Percentiles rank a stretch among this genome's conserved stretches.
phyloP scores from a whole-genome alignment of 2,329 filamentous ascomycete species.

The Oidium heveae region DNA sequence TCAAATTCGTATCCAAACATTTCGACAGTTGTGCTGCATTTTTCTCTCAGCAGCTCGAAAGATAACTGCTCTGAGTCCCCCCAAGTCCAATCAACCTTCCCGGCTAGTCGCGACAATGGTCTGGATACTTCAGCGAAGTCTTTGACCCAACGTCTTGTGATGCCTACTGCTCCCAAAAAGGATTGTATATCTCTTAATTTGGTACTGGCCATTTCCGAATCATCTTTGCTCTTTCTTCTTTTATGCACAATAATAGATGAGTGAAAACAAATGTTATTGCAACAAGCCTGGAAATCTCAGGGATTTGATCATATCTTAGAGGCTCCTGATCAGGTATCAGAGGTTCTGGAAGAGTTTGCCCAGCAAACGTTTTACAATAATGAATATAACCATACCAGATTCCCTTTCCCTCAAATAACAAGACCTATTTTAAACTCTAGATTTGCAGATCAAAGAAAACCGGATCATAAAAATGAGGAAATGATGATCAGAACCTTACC shows the following conservation, averaged over 20 bases:
- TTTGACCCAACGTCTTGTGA: not conserved
- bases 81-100: not conserved
- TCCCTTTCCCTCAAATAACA: not conserved
- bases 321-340: not conserved
- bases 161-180: not conserved
- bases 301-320: not conserved
- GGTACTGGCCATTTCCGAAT: too few relatives aligned
- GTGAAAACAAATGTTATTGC: not conserved
- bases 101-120: not conserved
- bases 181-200: too few relatives aligned
- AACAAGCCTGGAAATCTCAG: not conserved
- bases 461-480: too few relatives aligned
- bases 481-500: not conserved
- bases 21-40: not conserved
- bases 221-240: too few relatives aligned
- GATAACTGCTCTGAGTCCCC: not conserved
- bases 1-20: not conserved
- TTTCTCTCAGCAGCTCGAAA: not conserved
- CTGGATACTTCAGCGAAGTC: not conserved
- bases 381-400: not conserved
- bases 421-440: not conserved
- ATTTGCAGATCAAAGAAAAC: too few relatives aligned
- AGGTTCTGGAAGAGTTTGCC: not conserved
- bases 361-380: not conserved
- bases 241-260: not conserved